Conservation (phyloP, 2,329 filamentous ascomycete genomes). For the Emmonsiellopsis sp. region DNA sequence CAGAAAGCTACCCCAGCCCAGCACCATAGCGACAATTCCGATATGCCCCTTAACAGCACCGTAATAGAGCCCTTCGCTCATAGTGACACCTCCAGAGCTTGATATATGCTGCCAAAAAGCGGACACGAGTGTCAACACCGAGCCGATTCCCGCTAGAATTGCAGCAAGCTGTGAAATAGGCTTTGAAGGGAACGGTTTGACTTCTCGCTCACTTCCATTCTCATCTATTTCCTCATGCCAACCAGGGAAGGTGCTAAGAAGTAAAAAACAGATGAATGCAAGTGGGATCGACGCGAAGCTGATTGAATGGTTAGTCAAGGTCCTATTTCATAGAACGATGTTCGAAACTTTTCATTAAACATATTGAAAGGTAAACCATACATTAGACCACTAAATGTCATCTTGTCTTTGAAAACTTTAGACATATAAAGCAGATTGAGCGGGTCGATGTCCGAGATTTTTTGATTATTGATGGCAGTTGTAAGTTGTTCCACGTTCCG, state of each 20-base stretch:
- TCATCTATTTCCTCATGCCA: constrained; percentile 89
- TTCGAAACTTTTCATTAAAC: neutral
- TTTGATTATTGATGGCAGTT: constrained; percentile 54
- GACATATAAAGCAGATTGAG: constrained; percentile 51
- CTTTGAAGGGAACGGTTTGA: constrained; percentile 87
- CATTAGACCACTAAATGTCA: constrained; percentile 13
- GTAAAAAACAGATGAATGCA: constrained; percentile 87
- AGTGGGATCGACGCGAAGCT: constrained; percentile 97
- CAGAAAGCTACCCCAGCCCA: constrained; percentile 95
- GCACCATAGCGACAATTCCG: constrained; percentile 88
- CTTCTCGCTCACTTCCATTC: constrained; percentile 72
- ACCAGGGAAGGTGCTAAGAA: constrained; percentile 91
- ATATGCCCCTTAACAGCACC: constrained; percentile 79
- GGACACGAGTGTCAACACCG: constrained; percentile 57
- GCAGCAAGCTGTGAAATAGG: constrained; percentile 88
- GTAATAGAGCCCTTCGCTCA: constrained; percentile 87
- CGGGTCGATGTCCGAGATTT: constrained; percentile 79
- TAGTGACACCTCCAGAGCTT: constrained; percentile 85
- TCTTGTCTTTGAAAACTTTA: constrained; percentile 10
- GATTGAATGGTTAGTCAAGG: constrained; percentile 2
- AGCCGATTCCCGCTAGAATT: constrained; percentile 70
- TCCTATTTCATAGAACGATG: constrained; percentile 11
- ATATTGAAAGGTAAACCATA: constrained; percentile 2
- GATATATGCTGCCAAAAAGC: constrained; percentile 69
- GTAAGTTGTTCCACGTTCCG: constrained; percentile 94